phyloP scores from a whole-genome alignment of 176 grass and related monocot species.

The Ensete ventricosum region DNA sequence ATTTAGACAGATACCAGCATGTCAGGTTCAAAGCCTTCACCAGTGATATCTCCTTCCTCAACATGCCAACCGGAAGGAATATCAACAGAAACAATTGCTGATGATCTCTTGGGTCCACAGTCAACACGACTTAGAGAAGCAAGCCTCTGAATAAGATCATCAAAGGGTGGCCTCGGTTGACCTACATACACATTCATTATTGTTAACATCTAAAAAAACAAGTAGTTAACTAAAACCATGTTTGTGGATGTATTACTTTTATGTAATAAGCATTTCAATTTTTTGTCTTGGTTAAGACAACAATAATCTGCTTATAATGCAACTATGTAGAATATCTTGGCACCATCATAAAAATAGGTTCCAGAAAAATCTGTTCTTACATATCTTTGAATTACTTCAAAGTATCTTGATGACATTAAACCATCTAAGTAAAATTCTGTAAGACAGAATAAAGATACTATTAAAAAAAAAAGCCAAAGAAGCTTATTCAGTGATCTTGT shows the following conservation, averaged over 20 bases:
- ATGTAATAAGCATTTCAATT: background rate
- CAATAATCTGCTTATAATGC: background rate
- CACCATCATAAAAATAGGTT: background rate
- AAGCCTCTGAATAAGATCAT: constrained; percentile 59
- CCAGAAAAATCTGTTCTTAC: background rate
- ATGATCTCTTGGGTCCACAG: constrained; percentile 27
- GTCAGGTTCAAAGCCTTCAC: constrained; percentile 65
- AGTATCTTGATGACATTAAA: background rate
- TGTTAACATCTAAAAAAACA: constrained; percentile 18
- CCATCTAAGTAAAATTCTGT: background rate
- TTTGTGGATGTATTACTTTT: background rate
- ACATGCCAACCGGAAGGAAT: constrained; percentile 92
- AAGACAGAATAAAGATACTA: background rate
- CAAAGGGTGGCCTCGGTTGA: constrained; percentile 69
- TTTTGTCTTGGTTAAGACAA: background rate
- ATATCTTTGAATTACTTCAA: background rate
- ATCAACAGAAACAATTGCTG: constrained; percentile 72
- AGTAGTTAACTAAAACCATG: constrained; percentile 10
- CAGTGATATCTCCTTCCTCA: constrained; percentile 57
- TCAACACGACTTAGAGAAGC: constrained; percentile 29
- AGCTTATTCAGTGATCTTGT: constrained; percentile 2
- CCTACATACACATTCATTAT: constrained; percentile 30
- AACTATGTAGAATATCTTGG: background rate
- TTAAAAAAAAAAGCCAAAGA: constrained; percentile 9
- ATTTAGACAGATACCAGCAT: constrained; percentile 67